Conservation (phyloP, 2,329 filamentous ascomycete species). For the Pyrenophora seminiperda region DNA sequence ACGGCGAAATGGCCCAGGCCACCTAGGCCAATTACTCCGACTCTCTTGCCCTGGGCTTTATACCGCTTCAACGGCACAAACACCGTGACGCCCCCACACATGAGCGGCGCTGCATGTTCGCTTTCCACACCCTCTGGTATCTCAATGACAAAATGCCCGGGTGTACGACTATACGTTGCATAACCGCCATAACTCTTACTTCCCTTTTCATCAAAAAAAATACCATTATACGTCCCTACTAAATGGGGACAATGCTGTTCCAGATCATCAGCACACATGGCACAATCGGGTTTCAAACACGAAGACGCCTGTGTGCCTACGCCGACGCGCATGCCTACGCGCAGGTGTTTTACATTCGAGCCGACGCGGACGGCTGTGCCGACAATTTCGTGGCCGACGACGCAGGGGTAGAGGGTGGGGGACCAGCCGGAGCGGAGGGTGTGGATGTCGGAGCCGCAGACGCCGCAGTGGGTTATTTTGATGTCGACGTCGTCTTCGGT, state of each 20-base stretch:
- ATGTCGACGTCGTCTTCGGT: conserved; percentile 42
- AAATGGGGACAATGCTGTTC: conserved; percentile 54
- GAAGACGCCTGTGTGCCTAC: conserved; percentile 57
- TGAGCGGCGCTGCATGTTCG: conserved; percentile 67
- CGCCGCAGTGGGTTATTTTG: conserved; percentile 40
- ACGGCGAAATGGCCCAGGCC: conserved; percentile 76
- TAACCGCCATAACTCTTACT: conserved; percentile 70
- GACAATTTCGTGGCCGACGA: conserved; percentile 52
- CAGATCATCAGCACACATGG: conserved; percentile 56
- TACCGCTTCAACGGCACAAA: conserved; percentile 73
- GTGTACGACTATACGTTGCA: conserved; percentile 60
- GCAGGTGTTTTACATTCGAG: conserved; percentile 52
- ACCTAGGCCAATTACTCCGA: conserved; percentile 74
- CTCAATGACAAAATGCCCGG: conserved; percentile 63
- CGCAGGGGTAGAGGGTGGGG: conserved; percentile 50
- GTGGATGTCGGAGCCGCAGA: conserved; percentile 48
- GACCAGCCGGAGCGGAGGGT: conserved; percentile 52
- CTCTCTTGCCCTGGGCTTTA: conserved; percentile 68
- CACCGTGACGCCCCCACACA: conserved; percentile 78
- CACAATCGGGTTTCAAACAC: conserved; percentile 56
- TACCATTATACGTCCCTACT: conserved; percentile 64
- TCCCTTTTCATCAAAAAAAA: conserved; percentile 56
- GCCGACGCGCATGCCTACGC: conserved; percentile 65
- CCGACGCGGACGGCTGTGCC: conserved; percentile 47
- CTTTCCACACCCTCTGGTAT: conserved; percentile 59